Conservation (phyloP, 805 yeast genomes). For the Candida pseudoglaebosa region DNA sequence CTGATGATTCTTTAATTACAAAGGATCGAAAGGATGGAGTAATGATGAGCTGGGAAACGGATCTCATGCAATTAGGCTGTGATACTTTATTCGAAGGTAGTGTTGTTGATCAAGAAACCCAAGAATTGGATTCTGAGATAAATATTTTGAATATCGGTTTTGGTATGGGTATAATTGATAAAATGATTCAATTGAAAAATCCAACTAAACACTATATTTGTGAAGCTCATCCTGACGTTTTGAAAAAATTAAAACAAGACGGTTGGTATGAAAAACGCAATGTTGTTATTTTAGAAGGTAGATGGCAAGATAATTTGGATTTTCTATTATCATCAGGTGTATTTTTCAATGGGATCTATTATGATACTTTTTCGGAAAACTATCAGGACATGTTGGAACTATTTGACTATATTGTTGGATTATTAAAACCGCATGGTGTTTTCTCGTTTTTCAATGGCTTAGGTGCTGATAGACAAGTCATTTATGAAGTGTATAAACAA, state of each 20-base stretch:
- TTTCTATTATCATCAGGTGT: constrained; percentile 56
- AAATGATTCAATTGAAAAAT: constrained; percentile 55
- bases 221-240: constrained; percentile 93
- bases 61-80: constrained; percentile 77
- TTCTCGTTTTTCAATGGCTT: constrained; percentile 90
- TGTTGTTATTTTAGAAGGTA: constrained; percentile 78
- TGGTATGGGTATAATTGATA: constrained; percentile 95
- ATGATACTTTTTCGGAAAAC: constrained; percentile 91
- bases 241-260: constrained; percentile 58
- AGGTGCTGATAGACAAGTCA: constrained; percentile 42
- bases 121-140: constrained; percentile 29
- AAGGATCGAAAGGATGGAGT: constrained; percentile 79
- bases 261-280: constrained; percentile 80
- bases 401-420: constrained; percentile 76
- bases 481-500: constrained; percentile 69
- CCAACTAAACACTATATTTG: constrained; percentile 80
- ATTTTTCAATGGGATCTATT: constrained; percentile 86
- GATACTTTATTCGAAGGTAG: constrained; percentile 58
- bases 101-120: constrained; percentile 20
- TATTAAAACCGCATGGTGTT: constrained; percentile 75
- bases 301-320: constrained; percentile 86
- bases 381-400: constrained; percentile 84
- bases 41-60: constrained; percentile 96
- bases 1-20: constrained; percentile 67
- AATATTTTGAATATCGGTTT: constrained; percentile 83